A percentile compares a stretch with the other conserved stretches of the same genome.
Evolutionary conservation across 495 filamentous ascomycete genomes (phyloP).

Genomic region (Aspergillus heteromorphus): DNA sequence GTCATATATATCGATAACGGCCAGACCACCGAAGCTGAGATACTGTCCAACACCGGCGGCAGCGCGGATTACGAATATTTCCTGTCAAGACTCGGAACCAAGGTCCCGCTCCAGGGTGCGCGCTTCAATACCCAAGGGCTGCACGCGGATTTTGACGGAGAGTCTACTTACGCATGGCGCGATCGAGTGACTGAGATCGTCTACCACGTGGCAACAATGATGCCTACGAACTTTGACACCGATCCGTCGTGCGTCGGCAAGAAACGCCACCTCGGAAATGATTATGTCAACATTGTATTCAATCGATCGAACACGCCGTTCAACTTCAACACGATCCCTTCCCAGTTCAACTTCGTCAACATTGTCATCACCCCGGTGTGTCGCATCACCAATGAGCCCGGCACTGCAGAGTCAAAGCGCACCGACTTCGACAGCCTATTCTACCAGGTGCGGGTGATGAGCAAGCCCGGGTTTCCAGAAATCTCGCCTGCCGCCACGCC

Average conservation of each 20-base stretch:
- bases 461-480: conserved; percentile 77
- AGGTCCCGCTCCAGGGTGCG: conserved; percentile 72
- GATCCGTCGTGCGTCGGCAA: conserved; percentile 76
- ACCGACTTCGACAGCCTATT: conserved; percentile 49
- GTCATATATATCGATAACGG: conserved; percentile 85
- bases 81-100: conserved; percentile 69
- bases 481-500: conserved; percentile 83
- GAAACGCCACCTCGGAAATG: conserved; percentile 95
- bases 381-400: conserved; percentile 35
- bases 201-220: conserved; percentile 93
- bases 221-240: conserved; percentile 77
- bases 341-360: conserved; percentile 91
- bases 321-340: conserved; percentile 85
- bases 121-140: conserved; percentile 91
- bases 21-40: conserved; percentile 74
- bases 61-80: conserved; percentile 83
- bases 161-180: conserved; percentile 85
- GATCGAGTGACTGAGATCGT: conserved; percentile 92
- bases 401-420: conserved; percentile 13
- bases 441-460: conserved; percentile 80
- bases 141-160: conserved; percentile 78
- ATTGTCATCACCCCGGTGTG: conserved; percentile 91
- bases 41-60: conserved; percentile 77
- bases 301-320: conserved; percentile 89
- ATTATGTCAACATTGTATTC: conserved; percentile 96